Evolutionary conservation across 805 yeast species (phyloP), one percentile per base, ranked within the genome.

Genomic region (Nakazawaea wyomingensis): DNA sequence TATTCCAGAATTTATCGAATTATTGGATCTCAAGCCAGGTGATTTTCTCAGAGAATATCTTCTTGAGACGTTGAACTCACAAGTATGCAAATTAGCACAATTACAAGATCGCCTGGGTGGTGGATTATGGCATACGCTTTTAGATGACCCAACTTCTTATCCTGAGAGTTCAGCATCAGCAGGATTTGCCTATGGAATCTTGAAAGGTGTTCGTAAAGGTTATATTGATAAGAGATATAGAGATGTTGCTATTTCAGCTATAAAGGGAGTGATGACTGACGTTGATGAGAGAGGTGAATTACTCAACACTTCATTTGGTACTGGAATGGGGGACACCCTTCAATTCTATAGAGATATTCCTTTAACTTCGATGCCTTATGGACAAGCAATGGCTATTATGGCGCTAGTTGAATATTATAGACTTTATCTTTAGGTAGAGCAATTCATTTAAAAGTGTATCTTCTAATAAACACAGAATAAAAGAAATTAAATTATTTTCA

Each of bases 341-440:
- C 65, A 62, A 47, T 61, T 59, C 33, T 62, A 62, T 44, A 59
- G 53, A 47, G 64, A 62, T 34, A 62, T 62, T 42, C 63, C 64
- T 19, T 52, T 62, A 34, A 62, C 66, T 3, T 48, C 55, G 7
- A 62, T 62, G 66, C 65, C 65, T 6, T 61, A 62, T 44, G 66
- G 66, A 1, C 65, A 61, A 45, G 66, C 66, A 8, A 59, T 62
- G 65, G 66, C 64, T n/a, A 62, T 62, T 43, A 62, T 62, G 61
- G 65, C 65, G 5, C 45, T 62, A 16, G 60, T 58, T 14, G 66
- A 62, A 48, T 61, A 42, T 42, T 41, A 48, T 27, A 55, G 41
- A 43, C 46, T 55, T 30, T 55, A 52, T 36, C 45, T 53, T 26
- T 46, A 3, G n/a, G n/a, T n/a, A n/a, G n/a, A n/a, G n/a, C n/a